Base-by-base conservation (phyloP, 169 alveolate genomes). In the Cryptosporidium muris region DNA sequence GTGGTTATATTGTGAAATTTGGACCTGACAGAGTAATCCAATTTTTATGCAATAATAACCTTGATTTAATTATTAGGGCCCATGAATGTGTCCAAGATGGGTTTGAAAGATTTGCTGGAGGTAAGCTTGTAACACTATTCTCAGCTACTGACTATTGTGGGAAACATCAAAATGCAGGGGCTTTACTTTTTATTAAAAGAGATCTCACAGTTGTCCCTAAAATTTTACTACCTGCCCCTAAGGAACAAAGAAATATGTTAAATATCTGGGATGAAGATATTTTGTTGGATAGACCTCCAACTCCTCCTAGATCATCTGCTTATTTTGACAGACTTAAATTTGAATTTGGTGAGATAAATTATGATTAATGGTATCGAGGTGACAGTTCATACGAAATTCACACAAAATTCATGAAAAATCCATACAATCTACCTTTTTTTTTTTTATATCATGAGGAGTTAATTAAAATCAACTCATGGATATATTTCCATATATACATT, bases 11-110 rank as follows among this genome's bases (percentile, higher is more conserved):
- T 64, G 99, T 97, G 38, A 97, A 97, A 89, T 98, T 95, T 88
- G 99, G 99, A 0, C 96, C 97, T 16, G 95, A 94, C 67, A 93
- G 96, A 67, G 96, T 95, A 1, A 89, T 92, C 36, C 64, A 82
- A 34, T 95, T 95, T 88, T 65, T 95, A 38, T 88, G 92, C 51
- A 90, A 88, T 51, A 95, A 95, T 80, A 91, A 92, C 80, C 91
- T 93, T 37, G 90, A 92, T 38, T 80, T 91, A 81, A 93, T 96
- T 51, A 90, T 95, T 65, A 92, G 99, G 68, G 99, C 99, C 2
- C 99, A 98, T 89, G 99, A 98, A 90, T 98, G 99, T 82, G 99
- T 98, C n/a, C 97, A 97, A 99, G 99, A 97, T 91, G 99, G 99
- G 2, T 98, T 98, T 89, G 99, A 98, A 91, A 92, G 99, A 88